Evolutionary conservation across 2,329 filamentous ascomycete genomes (phyloP).

Genomic region (Colletotrichum ledebouriae): DNA sequence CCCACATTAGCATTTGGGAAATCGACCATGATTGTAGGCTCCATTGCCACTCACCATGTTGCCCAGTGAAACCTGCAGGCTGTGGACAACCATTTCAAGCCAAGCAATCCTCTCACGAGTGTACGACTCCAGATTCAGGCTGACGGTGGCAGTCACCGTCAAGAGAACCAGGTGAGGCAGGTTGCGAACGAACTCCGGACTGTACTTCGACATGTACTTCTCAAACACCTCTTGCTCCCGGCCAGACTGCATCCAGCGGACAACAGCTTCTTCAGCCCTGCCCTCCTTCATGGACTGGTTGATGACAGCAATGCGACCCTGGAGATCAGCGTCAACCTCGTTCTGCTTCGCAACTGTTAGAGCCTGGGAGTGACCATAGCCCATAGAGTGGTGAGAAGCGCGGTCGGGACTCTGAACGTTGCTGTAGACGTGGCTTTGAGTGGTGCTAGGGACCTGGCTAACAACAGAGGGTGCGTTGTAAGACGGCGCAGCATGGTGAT

Average conservation of each 20-base stretch:
- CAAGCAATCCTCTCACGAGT: slow-evolving; percentile 70
- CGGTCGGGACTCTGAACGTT: slow-evolving; percentile 42
- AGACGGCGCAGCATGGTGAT: slow-evolving; percentile 33
- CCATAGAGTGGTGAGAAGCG: slow-evolving; percentile 40
- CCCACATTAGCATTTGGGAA: slow-evolving; percentile 46
- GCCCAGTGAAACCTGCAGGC: slow-evolving; percentile 63
- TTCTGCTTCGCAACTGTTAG: slow-evolving; percentile 36
- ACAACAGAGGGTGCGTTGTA: slow-evolving; percentile 38
- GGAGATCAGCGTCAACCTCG: slow-evolving; percentile 62
- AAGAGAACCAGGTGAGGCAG: slow-evolving; percentile 73
- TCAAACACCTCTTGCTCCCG: slow-evolving; percentile 74
- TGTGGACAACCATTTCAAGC: slow-evolving; percentile 71
- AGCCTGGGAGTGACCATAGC: slow-evolving; percentile 42
- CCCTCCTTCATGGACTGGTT: slow-evolving; percentile 72
- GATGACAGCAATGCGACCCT: slow-evolving; percentile 69
- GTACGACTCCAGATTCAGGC: slow-evolving; percentile 67
- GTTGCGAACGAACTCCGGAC: slow-evolving; percentile 66
- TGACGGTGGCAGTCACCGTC: slow-evolving; percentile 74
- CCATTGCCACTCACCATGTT: slow-evolving; percentile 62
- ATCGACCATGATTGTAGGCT: not conserved
- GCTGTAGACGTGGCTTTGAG: slow-evolving; percentile 45
- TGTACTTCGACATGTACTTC: slow-evolving; percentile 64
- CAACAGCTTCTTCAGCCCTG: slow-evolving; percentile 72
- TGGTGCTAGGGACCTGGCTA: slow-evolving; percentile 40
- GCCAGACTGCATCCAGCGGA: slow-evolving; percentile 76